Conservation (phyloP, 768 basidiomycete species). For the Tulasnella sp. region DNA sequence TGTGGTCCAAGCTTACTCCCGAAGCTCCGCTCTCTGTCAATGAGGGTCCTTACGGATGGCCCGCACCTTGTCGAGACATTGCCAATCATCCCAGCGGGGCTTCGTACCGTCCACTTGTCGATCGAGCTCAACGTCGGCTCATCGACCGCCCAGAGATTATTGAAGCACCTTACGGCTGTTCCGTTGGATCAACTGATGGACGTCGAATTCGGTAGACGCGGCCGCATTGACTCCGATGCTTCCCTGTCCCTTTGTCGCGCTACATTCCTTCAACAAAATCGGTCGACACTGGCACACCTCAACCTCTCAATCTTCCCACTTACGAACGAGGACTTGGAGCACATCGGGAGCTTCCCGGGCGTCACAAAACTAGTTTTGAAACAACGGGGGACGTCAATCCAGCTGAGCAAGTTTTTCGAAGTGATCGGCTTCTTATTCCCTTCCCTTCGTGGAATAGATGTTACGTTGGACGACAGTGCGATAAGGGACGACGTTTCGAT, state of each 20-base stretch:
- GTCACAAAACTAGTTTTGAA: not conserved
- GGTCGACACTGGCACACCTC: not conserved
- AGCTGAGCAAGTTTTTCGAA: not conserved
- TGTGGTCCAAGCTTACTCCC: not conserved
- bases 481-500: not conserved
- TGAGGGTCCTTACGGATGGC: not conserved
- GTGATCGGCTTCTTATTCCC: not conserved
- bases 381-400: not conserved
- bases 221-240: not conserved
- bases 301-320: not conserved
- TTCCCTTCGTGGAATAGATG: not conserved
- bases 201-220: not conserved
- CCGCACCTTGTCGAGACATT: not conserved
- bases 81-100: not conserved
- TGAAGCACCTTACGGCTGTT: not conserved
- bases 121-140: not conserved
- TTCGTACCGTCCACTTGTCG: not conserved
- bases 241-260: not conserved
- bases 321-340: not conserved
- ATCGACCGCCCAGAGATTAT: not conserved
- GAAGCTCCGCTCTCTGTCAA: not conserved
- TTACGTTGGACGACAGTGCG: not conserved
- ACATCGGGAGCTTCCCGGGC: not conserved
- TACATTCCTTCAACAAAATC: not conserved
- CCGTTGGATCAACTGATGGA: not conserved